Evolutionary conservation across 23 red algal species (phyloP).

Genomic region (Gracilariopsis chorda): DNA sequence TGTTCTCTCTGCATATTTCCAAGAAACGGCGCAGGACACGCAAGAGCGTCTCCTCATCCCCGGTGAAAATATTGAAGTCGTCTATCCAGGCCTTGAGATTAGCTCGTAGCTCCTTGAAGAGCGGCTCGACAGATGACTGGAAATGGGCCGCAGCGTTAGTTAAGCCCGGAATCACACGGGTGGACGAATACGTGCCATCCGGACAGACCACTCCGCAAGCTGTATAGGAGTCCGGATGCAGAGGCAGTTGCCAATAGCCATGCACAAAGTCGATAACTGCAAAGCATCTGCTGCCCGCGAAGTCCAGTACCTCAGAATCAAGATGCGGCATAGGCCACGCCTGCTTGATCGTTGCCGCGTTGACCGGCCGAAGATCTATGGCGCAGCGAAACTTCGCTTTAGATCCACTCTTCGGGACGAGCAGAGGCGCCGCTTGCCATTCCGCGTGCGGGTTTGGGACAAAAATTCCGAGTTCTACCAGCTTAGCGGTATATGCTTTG

Average conservation of each 20-base stretch:
- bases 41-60: background rate
- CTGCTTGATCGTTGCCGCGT: conserved; percentile 25
- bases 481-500: conserved; percentile 33
- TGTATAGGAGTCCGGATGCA: background rate
- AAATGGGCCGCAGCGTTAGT: conserved; percentile 15
- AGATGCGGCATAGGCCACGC: conserved; percentile 32
- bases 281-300: conserved; percentile 18
- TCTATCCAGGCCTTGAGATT: conserved; percentile 49
- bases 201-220: conserved; percentile 43
- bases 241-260: conserved; percentile 5
- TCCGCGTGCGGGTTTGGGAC: conserved; percentile 4
- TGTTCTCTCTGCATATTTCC: background rate
- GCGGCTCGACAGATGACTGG: conserved; percentile 7
- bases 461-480: conserved; percentile 13
- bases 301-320: conserved; percentile 41
- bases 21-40: background rate
- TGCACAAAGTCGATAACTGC: conserved; percentile 20
- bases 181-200: background rate
- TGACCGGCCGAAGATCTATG: background rate
- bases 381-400: conserved; percentile 25
- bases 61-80: conserved; percentile 11
- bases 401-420: conserved; percentile 36
- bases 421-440: conserved; percentile 27
- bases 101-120: conserved; percentile 4
- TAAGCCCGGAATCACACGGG: background rate